Conservation (phyloP, 192 early-diverging fungal genomes). For the Spizellomyces sp. region DNA sequence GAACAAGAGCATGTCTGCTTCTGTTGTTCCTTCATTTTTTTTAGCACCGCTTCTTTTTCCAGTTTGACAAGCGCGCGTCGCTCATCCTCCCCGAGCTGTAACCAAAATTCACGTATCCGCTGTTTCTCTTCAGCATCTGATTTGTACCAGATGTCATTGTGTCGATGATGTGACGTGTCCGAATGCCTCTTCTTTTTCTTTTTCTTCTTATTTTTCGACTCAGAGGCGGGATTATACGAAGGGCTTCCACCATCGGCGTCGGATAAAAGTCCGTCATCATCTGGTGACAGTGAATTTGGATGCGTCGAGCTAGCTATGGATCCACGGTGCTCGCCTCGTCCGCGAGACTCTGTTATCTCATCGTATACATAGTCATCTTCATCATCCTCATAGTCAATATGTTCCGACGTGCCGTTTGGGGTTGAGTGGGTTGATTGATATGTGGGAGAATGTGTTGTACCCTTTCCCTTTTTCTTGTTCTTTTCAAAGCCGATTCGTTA, state of each 20-base stretch:
- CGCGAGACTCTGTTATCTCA: slow-evolving; percentile 4
- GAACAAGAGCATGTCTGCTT: slow-evolving; percentile 82
- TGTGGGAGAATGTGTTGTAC: slow-evolving; percentile 6
- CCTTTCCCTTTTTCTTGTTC: slow-evolving; percentile 24
- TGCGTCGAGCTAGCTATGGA: slow-evolving; percentile 4
- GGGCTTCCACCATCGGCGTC: slow-evolving; percentile 6
- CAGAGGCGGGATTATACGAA: neutral
- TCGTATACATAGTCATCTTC: slow-evolving; percentile 26
- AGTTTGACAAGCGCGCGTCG: slow-evolving; percentile 76
- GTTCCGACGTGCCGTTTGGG: slow-evolving; percentile 1
- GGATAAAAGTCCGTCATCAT: slow-evolving; percentile 11
- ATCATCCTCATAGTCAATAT: slow-evolving; percentile 24
- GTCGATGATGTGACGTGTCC: slow-evolving; percentile 14
- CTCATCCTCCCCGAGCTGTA: slow-evolving; percentile 78
- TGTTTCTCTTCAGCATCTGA: slow-evolving; percentile 75
- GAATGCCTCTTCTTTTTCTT: slow-evolving; percentile 33
- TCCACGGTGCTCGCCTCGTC: slow-evolving; percentile 11
- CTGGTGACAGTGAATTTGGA: slow-evolving; percentile 22
- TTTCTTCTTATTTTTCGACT: slow-evolving; percentile 25
- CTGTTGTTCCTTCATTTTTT: slow-evolving; percentile 90
- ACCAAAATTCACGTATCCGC: slow-evolving; percentile 84
- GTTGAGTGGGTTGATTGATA: slow-evolving; percentile 5
- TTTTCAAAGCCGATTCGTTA: neutral
- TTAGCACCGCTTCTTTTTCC: slow-evolving; percentile 83
- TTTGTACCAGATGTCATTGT: slow-evolving; percentile 64